A percentile compares a stretch with the other conserved stretches of the same genome.
Evolutionary conservation across 495 filamentous ascomycete genomes (phyloP).

Genomic region (Trypethelium eluteriae): DNA sequence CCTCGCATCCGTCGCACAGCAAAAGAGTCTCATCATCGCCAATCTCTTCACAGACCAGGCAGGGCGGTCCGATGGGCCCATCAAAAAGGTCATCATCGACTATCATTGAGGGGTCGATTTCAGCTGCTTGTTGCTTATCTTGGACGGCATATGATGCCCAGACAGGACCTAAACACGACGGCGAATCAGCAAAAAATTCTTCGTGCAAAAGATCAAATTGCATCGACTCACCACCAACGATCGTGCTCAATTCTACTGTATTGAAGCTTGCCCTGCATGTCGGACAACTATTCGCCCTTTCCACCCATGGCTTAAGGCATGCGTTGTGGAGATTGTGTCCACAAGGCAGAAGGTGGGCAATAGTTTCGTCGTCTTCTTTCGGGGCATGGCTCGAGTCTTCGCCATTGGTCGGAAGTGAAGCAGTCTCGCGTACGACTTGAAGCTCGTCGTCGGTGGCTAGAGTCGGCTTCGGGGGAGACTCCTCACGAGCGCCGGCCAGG

Average conservation of each 20-base stretch:
- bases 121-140: slow-evolving; percentile 81
- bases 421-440: slow-evolving; percentile 30
- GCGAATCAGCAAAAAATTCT: slow-evolving; percentile 13
- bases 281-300: slow-evolving; percentile 94
- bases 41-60: slow-evolving; percentile 67
- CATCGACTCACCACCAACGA: slow-evolving; percentile 61
- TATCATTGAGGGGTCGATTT: slow-evolving; percentile 74
- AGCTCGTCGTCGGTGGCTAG: slow-evolving; percentile 18
- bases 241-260: slow-evolving; percentile 71
- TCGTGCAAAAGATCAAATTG: not conserved
- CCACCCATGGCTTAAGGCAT: slow-evolving; percentile 86
- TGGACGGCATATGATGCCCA: slow-evolving; percentile 78
- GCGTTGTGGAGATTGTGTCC: slow-evolving; percentile 84
- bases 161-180: slow-evolving; percentile 49
- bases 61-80: slow-evolving; percentile 59
- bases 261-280: slow-evolving; percentile 92
- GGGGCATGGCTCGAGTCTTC: slow-evolving; percentile 38
- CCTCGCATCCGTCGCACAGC: slow-evolving; percentile 81
- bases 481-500: slow-evolving; percentile 54
- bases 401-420: slow-evolving; percentile 31
- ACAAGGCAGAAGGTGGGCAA: slow-evolving; percentile 65
- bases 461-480: slow-evolving; percentile 35
- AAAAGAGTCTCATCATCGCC: slow-evolving; percentile 75
- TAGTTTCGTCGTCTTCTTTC: slow-evolving; percentile 43
- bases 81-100: slow-evolving; percentile 61